Evolutionary conservation across 805 yeast genomes (phyloP).

Genomic region (Hanseniaspora nectarophila): DNA sequence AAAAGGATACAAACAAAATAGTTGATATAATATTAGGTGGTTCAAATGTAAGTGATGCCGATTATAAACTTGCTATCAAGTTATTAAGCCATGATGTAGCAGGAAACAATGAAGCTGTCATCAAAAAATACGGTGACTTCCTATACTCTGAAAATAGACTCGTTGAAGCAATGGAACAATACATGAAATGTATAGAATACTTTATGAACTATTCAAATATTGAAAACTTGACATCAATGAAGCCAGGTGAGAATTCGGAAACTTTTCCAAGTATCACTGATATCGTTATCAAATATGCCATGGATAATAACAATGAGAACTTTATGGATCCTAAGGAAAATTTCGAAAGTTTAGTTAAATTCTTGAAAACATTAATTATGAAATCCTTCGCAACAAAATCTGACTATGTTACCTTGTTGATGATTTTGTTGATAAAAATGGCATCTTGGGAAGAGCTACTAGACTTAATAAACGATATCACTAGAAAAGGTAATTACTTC

Average conservation of each 20-base stretch:
- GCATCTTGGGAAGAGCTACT: constrained; percentile 48
- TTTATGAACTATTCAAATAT: neutral
- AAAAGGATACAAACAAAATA: neutral
- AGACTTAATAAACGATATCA: constrained; percentile 38
- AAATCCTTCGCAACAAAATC: constrained; percentile 42
- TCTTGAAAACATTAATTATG: constrained; percentile 53
- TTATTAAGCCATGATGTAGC: constrained; percentile 17
- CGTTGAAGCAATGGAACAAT: constrained; percentile 63
- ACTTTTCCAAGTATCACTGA: constrained; percentile 9
- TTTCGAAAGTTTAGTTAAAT: constrained; percentile 36
- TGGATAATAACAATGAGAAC: neutral
- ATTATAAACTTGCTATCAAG: constrained; percentile 51
- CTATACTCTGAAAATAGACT: constrained; percentile 54
- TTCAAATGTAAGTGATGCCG: constrained; percentile 28
- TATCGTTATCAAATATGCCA: constrained; percentile 9
- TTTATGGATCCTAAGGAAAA: neutral
- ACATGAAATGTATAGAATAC: constrained; percentile 42
- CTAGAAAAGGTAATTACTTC: constrained; percentile 23
- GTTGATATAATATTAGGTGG: neutral
- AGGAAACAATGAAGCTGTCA: constrained; percentile 28
- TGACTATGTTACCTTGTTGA: constrained; percentile 69
- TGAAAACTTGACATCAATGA: constrained; percentile 3
- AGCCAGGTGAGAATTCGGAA: neutral
- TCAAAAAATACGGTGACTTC: constrained; percentile 57
- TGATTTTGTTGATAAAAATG: constrained; percentile 70